Evolutionary conservation across 352 stramenopile species (phyloP).

Genomic region (Pythium aphanidermatum): DNA sequence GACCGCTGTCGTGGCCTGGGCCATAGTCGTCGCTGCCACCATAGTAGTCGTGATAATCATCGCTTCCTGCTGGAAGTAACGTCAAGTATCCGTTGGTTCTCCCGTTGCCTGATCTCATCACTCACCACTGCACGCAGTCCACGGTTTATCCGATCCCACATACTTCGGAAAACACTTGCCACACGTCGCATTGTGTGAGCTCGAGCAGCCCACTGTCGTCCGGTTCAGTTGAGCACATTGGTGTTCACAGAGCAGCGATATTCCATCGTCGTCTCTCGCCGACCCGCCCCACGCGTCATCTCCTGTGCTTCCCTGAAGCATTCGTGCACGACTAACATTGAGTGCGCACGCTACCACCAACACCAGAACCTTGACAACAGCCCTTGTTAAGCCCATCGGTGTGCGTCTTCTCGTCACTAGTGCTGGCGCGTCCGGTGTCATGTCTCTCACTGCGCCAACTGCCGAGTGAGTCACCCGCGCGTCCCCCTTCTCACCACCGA

Average conservation of each 20-base stretch:
- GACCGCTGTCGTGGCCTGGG: not conserved
- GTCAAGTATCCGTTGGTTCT: slow-evolving; percentile 6
- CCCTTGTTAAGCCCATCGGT: too few relatives aligned
- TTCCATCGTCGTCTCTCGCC: not conserved
- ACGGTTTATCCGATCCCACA: not conserved
- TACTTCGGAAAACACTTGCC: slow-evolving; percentile 12
- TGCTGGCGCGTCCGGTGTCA: too few relatives aligned
- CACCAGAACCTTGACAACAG: too few relatives aligned
- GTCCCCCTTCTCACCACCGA: too few relatives aligned
- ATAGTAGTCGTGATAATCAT: slow-evolving; percentile 1
- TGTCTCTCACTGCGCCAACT: too few relatives aligned
- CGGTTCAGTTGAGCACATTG: slow-evolving; percentile 5
- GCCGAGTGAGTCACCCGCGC: too few relatives aligned
- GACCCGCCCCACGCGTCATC: too few relatives aligned
- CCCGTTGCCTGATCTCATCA: not conserved
- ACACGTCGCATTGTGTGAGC: not conserved
- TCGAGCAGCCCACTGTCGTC: not conserved
- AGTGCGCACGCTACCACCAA: too few relatives aligned
- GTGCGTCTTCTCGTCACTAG: too few relatives aligned
- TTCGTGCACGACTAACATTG: too few relatives aligned
- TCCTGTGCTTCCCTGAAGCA: too few relatives aligned
- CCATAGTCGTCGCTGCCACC: not conserved
- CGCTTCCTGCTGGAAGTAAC: too few relatives aligned
- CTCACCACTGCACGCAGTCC: slow-evolving; percentile 2
- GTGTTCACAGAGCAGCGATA: not conserved